Percentiles rank a stretch among this genome's conserved stretches.
These are phyloP conservation scores for Lactifluus pinguis DNA, from an alignment of 768 basidiomycete species.

Conservation along the genomic window DNA sequence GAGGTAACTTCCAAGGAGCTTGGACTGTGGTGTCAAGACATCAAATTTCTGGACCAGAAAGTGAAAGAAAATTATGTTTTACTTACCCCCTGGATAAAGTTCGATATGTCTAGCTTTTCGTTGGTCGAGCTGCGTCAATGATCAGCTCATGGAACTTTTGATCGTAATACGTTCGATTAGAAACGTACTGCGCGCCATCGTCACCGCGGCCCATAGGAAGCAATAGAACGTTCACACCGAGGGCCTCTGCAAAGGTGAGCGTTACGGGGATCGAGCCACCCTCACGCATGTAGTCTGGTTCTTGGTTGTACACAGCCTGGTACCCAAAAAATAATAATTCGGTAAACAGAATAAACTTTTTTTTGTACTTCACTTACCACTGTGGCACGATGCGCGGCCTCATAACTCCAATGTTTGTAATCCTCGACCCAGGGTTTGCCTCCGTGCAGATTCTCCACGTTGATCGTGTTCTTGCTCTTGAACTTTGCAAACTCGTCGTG, in stretches of 20 bases:
- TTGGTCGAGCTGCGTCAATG: conserved; percentile 61
- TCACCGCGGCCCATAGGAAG: conserved; percentile 92
- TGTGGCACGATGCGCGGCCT: conserved; percentile 82
- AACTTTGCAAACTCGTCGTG: conserved; percentile 77
- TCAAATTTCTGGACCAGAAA: neutral
- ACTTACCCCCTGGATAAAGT: conserved; percentile 79
- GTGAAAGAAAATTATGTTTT: neutral
- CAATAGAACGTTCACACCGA: conserved; percentile 79
- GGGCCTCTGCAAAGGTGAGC: conserved; percentile 82
- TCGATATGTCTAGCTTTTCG: conserved; percentile 87
- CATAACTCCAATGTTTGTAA: conserved; percentile 85
- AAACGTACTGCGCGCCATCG: conserved; percentile 82
- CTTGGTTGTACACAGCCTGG: conserved; percentile 52
- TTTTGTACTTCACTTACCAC: conserved; percentile 34
- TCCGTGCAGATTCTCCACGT: conserved; percentile 62
- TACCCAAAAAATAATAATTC: neutral
- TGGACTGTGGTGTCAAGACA: neutral
- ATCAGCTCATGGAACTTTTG: neutral
- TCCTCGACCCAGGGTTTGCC: conserved; percentile 89
- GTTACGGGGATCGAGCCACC: conserved; percentile 95
- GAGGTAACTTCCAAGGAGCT: conserved; percentile 14
- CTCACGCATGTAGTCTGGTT: conserved; percentile 80
- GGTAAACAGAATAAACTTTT: neutral
- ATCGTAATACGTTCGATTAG: neutral
- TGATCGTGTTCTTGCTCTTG: conserved; percentile 73